Percentiles rank a stretch among this genome's conserved stretches.
Evolutionary conservation across 2,329 filamentous ascomycete genomes (phyloP).

Genomic region (Blastomyces percursus): DNA sequence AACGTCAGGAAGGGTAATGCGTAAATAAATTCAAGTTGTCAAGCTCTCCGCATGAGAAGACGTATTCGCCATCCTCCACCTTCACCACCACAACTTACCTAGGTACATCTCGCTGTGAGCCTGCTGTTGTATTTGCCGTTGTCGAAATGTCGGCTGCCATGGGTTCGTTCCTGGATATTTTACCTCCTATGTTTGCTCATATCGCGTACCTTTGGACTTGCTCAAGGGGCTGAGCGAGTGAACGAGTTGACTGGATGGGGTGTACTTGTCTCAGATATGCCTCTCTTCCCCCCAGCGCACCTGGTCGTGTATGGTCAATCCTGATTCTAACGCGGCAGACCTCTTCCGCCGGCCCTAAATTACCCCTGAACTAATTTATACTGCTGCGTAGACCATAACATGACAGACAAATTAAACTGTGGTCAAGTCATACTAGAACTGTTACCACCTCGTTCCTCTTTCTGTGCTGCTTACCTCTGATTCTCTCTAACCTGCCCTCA

Average conservation of each 20-base stretch:
- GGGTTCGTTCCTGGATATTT: conserved; percentile 3
- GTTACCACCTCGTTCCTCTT: background rate
- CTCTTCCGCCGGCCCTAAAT: no score
- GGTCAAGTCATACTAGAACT: background rate
- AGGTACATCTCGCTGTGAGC: no score
- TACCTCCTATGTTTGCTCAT: background rate
- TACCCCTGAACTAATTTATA: background rate
- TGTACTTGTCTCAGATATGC: no score
- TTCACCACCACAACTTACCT: no score
- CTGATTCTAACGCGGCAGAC: background rate
- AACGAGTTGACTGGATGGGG: conserved; percentile 2
- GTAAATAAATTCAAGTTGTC: no score
- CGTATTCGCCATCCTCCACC: no score
- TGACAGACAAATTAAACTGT: background rate
- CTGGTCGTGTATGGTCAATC: background rate
- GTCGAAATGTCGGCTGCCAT: no score
- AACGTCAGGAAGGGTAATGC: background rate
- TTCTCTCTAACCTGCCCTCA: background rate
- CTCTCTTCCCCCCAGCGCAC: no score
- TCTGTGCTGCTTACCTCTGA: background rate
- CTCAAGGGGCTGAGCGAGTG: conserved; percentile 4
- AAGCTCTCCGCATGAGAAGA: no score
- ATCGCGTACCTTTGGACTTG: background rate
- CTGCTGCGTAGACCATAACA: background rate
- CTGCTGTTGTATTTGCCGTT: no score